Percentiles rank a stretch among this genome's conserved stretches.
Evolutionary conservation across 164 flowering plant genomes (phyloP).

Genomic region (Berberis vulgaris): DNA sequence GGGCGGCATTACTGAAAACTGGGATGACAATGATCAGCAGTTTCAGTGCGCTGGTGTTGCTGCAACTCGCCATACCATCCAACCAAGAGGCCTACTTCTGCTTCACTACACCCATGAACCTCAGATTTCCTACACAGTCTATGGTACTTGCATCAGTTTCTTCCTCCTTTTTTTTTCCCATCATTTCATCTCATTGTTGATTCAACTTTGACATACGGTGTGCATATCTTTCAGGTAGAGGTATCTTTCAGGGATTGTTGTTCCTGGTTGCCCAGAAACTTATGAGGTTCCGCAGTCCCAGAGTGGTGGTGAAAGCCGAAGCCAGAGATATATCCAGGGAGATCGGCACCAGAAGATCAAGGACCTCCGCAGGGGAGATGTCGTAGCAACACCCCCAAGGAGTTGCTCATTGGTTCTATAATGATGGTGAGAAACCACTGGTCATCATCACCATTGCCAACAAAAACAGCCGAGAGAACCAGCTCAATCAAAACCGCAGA

Average conservation of each 20-base stretch:
- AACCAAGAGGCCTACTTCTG: no score
- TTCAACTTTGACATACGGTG: no score
- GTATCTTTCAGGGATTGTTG: conserved; percentile 15
- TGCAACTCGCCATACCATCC: no score
- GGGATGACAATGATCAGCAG: no score
- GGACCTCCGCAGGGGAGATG: conserved; percentile 27
- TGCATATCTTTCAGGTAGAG: conserved; percentile 36
- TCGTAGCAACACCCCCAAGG: conserved; percentile 32
- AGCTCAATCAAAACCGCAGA: conserved; percentile 31
- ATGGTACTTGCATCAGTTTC: no score
- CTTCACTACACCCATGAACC: no score
- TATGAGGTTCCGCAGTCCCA: conserved; percentile 24
- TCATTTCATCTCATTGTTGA: no score
- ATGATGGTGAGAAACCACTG: conserved; percentile 27
- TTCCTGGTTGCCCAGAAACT: conserved; percentile 70
- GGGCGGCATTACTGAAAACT: no score
- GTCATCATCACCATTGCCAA: conserved; percentile 20
- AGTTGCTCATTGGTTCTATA: conserved; percentile 36
- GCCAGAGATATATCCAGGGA: conserved; percentile 8
- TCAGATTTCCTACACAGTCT: no score
- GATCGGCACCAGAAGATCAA: conserved; percentile 40
- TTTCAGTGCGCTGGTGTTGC: no score
- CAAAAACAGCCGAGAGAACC: conserved; percentile 27
- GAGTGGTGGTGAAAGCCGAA: neutral
- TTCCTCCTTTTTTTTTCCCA: no score